Evolutionary conservation across 257 asterid species (phyloP).

Genomic region (Schizonepeta tenuifolia): DNA sequence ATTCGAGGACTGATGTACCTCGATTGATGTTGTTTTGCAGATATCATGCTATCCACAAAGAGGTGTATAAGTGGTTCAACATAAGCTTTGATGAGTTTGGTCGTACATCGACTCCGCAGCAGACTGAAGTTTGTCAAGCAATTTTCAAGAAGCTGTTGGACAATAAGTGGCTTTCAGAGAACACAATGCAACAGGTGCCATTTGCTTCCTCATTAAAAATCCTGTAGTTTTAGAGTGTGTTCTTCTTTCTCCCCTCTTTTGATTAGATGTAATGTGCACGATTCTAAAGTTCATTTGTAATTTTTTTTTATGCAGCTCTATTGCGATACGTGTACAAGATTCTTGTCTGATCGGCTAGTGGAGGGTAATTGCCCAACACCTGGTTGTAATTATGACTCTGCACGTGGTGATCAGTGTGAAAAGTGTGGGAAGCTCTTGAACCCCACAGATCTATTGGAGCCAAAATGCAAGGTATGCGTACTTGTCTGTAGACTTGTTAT

Average conservation of each 20-base stretch:
- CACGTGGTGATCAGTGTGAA: slow-evolving; percentile 97
- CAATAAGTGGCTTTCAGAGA: slow-evolving; percentile 77
- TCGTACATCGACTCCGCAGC: slow-evolving; percentile 88
- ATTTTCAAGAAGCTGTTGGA: slow-evolving; percentile 76
- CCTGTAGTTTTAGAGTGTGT: neutral
- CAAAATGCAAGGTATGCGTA: slow-evolving; percentile 82
- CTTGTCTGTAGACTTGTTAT: slow-evolving; percentile 15
- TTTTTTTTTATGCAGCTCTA: slow-evolving; percentile 56
- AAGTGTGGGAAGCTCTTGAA: slow-evolving; percentile 83
- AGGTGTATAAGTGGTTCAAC: slow-evolving; percentile 80
- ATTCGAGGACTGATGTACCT: neutral
- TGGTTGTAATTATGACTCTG: slow-evolving; percentile 81
- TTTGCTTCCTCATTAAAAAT: slow-evolving; percentile 9
- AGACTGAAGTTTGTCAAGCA: slow-evolving; percentile 86
- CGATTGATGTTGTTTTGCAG: slow-evolving; percentile 42
- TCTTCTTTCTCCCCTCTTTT: slow-evolving; percentile 4
- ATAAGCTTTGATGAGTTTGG: slow-evolving; percentile 93
- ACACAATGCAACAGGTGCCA: slow-evolving; percentile 81
- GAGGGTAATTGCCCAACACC: slow-evolving; percentile 89
- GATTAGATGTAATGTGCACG: neutral
- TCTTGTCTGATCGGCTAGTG: slow-evolving; percentile 88
- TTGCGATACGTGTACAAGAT: slow-evolving; percentile 72
- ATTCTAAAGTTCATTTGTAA: slow-evolving; percentile 26
- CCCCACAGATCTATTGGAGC: slow-evolving; percentile 85
- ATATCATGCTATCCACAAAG: slow-evolving; percentile 81